Base-by-base conservation (phyloP, 2,329 filamentous ascomycete species). In the Curvularia verruculosa region DNA sequence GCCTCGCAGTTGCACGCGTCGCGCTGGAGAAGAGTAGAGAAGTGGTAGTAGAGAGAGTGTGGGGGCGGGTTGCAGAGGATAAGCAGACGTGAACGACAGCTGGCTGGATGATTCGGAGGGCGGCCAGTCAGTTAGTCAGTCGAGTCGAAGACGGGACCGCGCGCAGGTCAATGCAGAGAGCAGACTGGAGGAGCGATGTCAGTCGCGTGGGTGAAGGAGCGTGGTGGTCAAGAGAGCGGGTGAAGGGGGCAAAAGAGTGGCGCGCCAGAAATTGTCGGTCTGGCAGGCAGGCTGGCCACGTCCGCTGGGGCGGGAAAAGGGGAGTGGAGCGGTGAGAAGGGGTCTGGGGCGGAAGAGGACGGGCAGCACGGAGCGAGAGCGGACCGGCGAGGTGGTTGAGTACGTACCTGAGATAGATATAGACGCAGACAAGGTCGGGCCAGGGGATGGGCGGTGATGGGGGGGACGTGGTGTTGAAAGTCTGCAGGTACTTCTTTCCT, bases 111-210 rank as follows among this genome's bases (percentile, higher is more conserved):
- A 59, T 64, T 67, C 53, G 48, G 63, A 63, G 53, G 64, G 56
- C 56, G 57, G 63, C 45, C 40, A 64, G 68, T 60, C 59, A 72
- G 64, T 57, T 63, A 61, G 37, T 66, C 48, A 50, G 65, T 69
- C 61, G 61, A 73, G 65, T 59, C 63, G 61, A 64, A 60, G 68
- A 63, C 59, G 68, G 72, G 74, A 70, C 66, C 74, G 69, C 74
- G 73, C 59, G 63, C 61, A 70, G 74, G 74, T 75, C 74, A 77
- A 77, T 76, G 74, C 74, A 73, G 69, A 59, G 61, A 68, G 62
- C 63, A 67, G 66, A 73, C 73, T 74, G 71, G 62, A 69, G 62
- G 62, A 69, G 62, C 61, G 60, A 12, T 50, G 66, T 70, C 61
- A 68, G 71, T 75, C 66, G 68, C 63, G 56, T 51, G 63, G 58